Base-by-base conservation (phyloP, 225 moss, liverwort and hornwort genomes). In the Antitrichia curtipendula region DNA sequence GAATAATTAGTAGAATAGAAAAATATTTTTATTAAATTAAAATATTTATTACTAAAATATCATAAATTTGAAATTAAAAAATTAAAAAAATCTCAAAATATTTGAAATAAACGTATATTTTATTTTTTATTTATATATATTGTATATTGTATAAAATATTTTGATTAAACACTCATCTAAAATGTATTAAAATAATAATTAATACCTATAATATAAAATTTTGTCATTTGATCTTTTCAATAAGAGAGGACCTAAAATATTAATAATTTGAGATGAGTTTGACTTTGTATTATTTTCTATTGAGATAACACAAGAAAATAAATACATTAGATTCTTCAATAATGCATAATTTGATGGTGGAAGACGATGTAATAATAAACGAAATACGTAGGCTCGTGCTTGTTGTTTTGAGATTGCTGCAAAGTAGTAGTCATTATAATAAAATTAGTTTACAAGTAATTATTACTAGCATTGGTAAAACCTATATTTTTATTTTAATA, bases 391-490 rank as follows among this genome's bases (percentile, higher is more conserved):
- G 50, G 87, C 84, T 73, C 89, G 86, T 43, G 95, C 93, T 90
- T 90, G 92, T 82, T 79, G 84, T 85, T 93, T 97, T 57, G 92
- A 81, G 60, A 96, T 97, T 77, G 92, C 96, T 97, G 87, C 34
- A 82, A 41, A 45, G 24, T 17, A 9, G 2, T 5, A 62, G 19
- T 10, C 3, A 68, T 45, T 15, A 36, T 7, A 36, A 32, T 31
- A 15, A 16, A 70, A 22, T 4, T 4, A 13, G 2, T 12, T 43
- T 41, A 17, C 0, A 29, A 38, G 0, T 12, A 36, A 58, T 40
- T 21, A 6, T 9, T 31, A 17, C 29, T 31, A 31, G 2, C 21
- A 41, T 31, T 20, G 4, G 27, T 2, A 27, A 40, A 57, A 25
- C 28, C 2, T 27, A 38, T 40, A 4, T 0, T 38, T 27, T 57